Evolutionary conservation across 192 early-diverging fungal species (phyloP), one percentile per base, ranked within the genome.

Genomic region (Cetraspora pellucida): DNA sequence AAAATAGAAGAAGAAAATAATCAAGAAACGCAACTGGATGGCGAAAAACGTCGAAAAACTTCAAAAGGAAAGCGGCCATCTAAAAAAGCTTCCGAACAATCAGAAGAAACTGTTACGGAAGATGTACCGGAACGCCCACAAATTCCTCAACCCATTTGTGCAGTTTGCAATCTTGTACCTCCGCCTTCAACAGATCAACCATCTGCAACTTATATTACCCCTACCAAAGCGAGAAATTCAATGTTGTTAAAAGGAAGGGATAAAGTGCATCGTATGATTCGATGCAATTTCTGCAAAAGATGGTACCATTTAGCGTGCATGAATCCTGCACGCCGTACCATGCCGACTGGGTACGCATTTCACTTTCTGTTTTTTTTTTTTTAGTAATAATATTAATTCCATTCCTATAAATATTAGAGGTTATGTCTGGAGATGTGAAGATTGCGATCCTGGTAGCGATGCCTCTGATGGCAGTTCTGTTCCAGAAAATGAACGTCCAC

Each of bases 281-380:
- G 74, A 1, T 76, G 74, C n/a, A 49, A 49, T 23, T 76, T 50
- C 27, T 76, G 74, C 14, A 46, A 14, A 4, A 63, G 52, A 31
- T 76, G 74, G 74, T 76, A 61, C 11, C 74, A 76, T 66, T 54
- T 76, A 23, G 74, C 61, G 1, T 76, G 74, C 23, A 76, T 76
- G 60, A 65, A 65, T 52, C 74, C 74, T 14, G 61, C 74, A 13
- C 61, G 59, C 37, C 44, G 30, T 10, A 76, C 74, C 13, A 76
- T 76, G 74, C 74, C 74, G 3, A 52, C 61, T 2, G 45, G 47
- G 71, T 72, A 59, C 10, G 71, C n/a, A n/a, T n/a, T n/a, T n/a
- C n/a, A 37, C 37, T 37, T 6, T 58, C 9, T 52, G 37, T 70
- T 21, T n/a, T 10, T 2, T 49, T 69, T 50, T 47, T 50, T 31